Base-by-base conservation (phyloP, 148 eudicot species). In the Fagopyrum esculentum region DNA sequence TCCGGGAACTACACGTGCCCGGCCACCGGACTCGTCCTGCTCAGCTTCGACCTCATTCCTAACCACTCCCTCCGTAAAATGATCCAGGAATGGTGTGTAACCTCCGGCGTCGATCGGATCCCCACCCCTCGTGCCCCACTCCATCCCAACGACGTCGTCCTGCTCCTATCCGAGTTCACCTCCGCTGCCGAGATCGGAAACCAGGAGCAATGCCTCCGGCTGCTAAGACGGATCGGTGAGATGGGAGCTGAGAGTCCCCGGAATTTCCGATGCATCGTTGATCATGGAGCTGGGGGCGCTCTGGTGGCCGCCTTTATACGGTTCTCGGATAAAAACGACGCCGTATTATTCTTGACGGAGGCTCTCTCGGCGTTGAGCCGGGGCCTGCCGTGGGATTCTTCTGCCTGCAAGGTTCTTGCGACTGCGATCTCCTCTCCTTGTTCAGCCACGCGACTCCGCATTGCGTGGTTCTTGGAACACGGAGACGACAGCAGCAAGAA, bases 41-140 rank as follows among this genome's bases (percentile, higher is more conserved):
- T n/a, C 30, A 60, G n/a, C 44, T 63, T 75, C 71, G 70, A 45
- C 35, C 19, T 61, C 54, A 75, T 61, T 35, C 77, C 77, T 1
- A 75, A 75, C 64, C 77, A 75, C 70, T 22, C 77, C 4, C 77
- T 75, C 17, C 69, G 70, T 7, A 45, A 46, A 11, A 46, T 61
- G 77, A 75, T 75, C n/a, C 77, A 75, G 6, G 77, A 60, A 16
- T 75, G 77, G 77, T 75, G 70, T 55, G 55, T 43, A n/a, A 54
- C 8, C 26, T 46, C 16, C 19, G 77, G 77, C 51, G 19, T 75
- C 55, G 77, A 75, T 9, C 45, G 77, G 22, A 16, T 75, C 44
- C 69, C 77, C 4, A 75, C 77, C 7, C 77, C 77, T 8, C 47
- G 49, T 30, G 29, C 77, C 30, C 77, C 77, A 6, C 77, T 75